Evolutionary conservation across 2,329 filamentous ascomycete species (phyloP), one percentile per base, ranked within the genome.

Genomic region (Escovopsis sp.): DNA sequence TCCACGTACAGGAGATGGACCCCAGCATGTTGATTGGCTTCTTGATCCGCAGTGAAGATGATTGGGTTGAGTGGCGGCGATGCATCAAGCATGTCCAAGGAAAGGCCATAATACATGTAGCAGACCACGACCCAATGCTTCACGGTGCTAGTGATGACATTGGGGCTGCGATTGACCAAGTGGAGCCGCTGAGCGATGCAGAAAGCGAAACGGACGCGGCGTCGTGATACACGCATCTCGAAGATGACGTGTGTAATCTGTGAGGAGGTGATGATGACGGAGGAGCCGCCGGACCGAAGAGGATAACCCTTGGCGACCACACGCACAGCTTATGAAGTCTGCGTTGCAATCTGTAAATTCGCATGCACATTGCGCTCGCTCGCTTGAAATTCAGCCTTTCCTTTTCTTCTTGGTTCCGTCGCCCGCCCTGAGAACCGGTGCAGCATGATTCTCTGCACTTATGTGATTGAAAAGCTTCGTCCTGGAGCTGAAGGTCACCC

Each of bases 21-120:
- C 91, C 91, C 0, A 95, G 87, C 55, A 98, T 98, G 91, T 66
- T 98, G 36, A 85, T 98, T 49, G 89, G 86, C 4, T 96, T 96
- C 55, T 65, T 98, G 33, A 87, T 98, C 47, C 75, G 72, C 35
- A 77, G 84, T 45, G 80, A 89, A 52, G 72, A 80, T 36, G 91
- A 98, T 51, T 96, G 89, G 82, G 65, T 72, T 34, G 73, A 77
- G 42, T 96, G 88, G 88, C 82, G 85, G 55, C 68, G 74, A 45
- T 73, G 77, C n/a, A 72, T 94, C 3, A 77, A 77, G 51, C 75
- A 82, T 51, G 77, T 83, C 8, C 77, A 84, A 52, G 84, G 85
- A 19, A 95, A 94, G 59, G 71, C 79, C 6, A 85, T 98, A 41
- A 82, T 96, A 39, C 85, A 89, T 52, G 77, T 96, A 26, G 78